phyloP scores from a whole-genome alignment of 2,329 filamentous ascomycete species.

The Orbilia quercus region DNA sequence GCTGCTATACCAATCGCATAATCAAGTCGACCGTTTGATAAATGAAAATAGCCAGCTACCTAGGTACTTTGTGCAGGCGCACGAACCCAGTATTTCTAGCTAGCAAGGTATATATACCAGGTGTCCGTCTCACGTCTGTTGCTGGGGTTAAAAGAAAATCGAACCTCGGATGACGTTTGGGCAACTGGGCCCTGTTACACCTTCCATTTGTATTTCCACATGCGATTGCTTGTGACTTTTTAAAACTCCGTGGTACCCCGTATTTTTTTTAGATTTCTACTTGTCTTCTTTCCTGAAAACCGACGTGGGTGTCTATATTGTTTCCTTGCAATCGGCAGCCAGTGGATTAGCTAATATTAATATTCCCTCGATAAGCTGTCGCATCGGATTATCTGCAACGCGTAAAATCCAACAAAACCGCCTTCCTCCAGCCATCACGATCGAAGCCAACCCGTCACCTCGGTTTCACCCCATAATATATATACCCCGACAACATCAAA shows the following conservation, averaged over 20 bases:
- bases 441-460: neutral
- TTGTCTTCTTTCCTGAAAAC: too few species aligned
- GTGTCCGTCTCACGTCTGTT: too few species aligned
- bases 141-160: neutral
- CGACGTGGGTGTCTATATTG: neutral
- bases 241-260: neutral
- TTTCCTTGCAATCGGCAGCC: neutral
- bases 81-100: too few species aligned
- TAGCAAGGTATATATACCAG: too few species aligned
- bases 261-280: too few species aligned
- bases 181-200: neutral
- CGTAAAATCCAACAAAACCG: constrained; percentile 53
- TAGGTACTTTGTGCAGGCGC: too few species aligned
- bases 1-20: neutral
- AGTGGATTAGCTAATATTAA: too few species aligned
- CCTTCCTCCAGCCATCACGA: neutral
- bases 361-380: neutral
- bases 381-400: constrained; percentile 26
- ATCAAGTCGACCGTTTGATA: neutral
- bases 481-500: constrained; percentile 2
- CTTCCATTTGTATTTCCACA: constrained; percentile 14
- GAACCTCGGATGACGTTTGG: neutral
- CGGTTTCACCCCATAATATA: too few species aligned
- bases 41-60: too few species aligned
- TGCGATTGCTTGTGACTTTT: neutral